A percentile compares a stretch with the other conserved stretches of the same genome.
These are phyloP conservation scores for Exophiala oligosperma DNA, from an alignment of 2,329 filamentous ascomycete genomes.

Conservation along the genomic window DNA sequence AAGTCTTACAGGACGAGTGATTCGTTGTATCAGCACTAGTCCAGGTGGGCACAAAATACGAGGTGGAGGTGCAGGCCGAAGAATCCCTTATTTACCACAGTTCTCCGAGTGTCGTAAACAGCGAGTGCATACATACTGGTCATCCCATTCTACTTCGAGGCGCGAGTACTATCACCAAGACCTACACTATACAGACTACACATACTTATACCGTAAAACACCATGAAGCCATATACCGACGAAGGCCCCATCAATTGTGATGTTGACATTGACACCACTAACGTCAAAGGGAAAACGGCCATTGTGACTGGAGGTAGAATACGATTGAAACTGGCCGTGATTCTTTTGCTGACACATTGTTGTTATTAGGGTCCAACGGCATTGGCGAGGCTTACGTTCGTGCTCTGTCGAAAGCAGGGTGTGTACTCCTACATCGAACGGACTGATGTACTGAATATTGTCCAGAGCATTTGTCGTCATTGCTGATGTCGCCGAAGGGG, in stretches of 20 bases:
- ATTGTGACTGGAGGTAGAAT: conserved; percentile 33
- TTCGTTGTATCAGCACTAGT: too few relatives aligned
- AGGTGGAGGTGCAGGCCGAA: too few relatives aligned
- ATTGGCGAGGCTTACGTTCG: conserved; percentile 36
- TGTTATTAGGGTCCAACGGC: conserved; percentile 32
- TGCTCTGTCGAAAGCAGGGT: conserved; percentile 31
- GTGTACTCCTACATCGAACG: not conserved
- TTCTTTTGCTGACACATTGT: not conserved
- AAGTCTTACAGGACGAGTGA: too few relatives aligned
- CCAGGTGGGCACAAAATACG: too few relatives aligned
- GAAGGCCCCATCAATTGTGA: conserved; percentile 21
- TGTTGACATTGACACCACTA: conserved; percentile 18
- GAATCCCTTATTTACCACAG: too few relatives aligned
- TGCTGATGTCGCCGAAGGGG: conserved; percentile 41
- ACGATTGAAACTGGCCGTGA: not conserved
- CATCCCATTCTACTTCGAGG: too few relatives aligned
- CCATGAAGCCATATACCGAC: conserved; percentile 20
- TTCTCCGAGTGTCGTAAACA: too few relatives aligned
- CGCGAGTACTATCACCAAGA: not conserved
- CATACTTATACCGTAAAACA: not conserved
- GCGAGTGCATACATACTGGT: not conserved
- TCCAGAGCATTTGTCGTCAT: conserved; percentile 28
- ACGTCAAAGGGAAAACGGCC: conserved; percentile 36
- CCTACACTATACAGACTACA: not conserved
- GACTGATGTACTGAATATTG: not conserved